phyloP scores from a whole-genome alignment of 2,329 filamentous ascomycete species.

The Hymenoscyphus fraxineus region DNA sequence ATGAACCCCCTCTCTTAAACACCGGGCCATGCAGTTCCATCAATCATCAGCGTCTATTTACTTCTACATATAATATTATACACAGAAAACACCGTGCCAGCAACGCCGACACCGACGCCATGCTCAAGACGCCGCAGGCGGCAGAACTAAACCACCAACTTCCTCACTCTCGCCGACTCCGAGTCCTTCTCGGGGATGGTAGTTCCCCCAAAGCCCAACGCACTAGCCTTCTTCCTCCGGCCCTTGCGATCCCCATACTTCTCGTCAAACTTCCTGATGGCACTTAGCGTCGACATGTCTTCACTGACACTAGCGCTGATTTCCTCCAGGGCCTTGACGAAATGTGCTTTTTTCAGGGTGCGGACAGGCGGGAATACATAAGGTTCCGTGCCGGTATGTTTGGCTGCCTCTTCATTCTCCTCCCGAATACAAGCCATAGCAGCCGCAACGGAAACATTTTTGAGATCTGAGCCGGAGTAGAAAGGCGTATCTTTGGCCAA shows the following conservation, averaged over 20 bases:
- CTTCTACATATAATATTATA: neutral
- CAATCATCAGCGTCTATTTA: neutral
- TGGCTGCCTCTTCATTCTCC: constrained; percentile 49
- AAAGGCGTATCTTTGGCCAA: constrained; percentile 67
- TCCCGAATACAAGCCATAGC: constrained; percentile 77
- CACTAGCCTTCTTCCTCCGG: constrained; percentile 54
- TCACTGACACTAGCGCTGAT: constrained; percentile 91
- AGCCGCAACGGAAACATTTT: constrained; percentile 76
- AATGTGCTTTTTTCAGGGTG: constrained; percentile 65
- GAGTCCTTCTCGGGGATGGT: constrained; percentile 30
- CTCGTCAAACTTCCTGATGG: constrained; percentile 93
- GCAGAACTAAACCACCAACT: constrained; percentile 18
- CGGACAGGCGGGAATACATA: constrained; percentile 63
- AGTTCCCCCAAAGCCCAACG: constrained; percentile 54
- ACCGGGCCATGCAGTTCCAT: neutral
- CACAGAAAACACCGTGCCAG: neutral
- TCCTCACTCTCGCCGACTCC: constrained; percentile 33
- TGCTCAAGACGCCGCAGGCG: neutral
- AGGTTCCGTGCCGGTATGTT: constrained; percentile 40
- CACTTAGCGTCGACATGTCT: constrained; percentile 81
- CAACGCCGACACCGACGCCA: neutral
- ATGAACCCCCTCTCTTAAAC: neutral
- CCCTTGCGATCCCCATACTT: constrained; percentile 81
- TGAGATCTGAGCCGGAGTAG: constrained; percentile 80
- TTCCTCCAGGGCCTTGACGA: constrained; percentile 79